A percentile compares a stretch with the other conserved stretches of the same genome.
phyloP scores from a whole-genome alignment of 345 rosid species.

The Trapa bicornis region DNA sequence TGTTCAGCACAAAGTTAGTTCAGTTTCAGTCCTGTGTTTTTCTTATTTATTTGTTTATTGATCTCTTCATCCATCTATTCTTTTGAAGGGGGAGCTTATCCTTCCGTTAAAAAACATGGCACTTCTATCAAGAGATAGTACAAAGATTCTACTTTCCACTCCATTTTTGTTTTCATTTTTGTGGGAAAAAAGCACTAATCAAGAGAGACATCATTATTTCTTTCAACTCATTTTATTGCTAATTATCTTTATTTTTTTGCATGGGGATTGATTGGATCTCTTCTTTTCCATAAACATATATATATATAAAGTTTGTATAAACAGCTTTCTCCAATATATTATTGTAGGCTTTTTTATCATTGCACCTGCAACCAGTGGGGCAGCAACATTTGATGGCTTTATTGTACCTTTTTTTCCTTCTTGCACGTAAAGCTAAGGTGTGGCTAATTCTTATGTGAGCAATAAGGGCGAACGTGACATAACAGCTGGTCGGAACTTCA shows the following conservation, averaged over 20 bases:
- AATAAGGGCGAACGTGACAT: too few species aligned
- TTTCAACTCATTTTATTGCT: neutral
- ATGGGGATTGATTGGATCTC: constrained; percentile 6
- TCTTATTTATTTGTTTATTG: neutral
- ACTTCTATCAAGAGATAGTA: constrained; percentile 1
- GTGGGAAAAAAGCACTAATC: too few species aligned
- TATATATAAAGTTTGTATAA: neutral
- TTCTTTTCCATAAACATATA: neutral
- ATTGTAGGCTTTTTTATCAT: constrained; percentile 3
- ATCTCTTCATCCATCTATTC: neutral
- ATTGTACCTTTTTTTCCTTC: neutral
- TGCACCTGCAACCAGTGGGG: constrained; percentile 6
- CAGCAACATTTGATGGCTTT: neutral
- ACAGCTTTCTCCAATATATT: neutral
- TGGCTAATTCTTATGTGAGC: too few species aligned
- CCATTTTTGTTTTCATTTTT: too few species aligned
- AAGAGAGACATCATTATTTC: constrained; percentile 5
- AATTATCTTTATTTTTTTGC: neutral
- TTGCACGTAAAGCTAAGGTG: too few species aligned
- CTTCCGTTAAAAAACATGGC: neutral
- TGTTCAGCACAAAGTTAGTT: too few species aligned
- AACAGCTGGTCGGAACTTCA: too few species aligned
- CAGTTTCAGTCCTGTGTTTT: too few species aligned
- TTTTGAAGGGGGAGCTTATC: neutral
- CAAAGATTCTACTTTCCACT: constrained; percentile 1